Base-by-base conservation (phyloP, 1,284 basidiomycete genomes). In the Pseudozyma hubeiensis region DNA sequence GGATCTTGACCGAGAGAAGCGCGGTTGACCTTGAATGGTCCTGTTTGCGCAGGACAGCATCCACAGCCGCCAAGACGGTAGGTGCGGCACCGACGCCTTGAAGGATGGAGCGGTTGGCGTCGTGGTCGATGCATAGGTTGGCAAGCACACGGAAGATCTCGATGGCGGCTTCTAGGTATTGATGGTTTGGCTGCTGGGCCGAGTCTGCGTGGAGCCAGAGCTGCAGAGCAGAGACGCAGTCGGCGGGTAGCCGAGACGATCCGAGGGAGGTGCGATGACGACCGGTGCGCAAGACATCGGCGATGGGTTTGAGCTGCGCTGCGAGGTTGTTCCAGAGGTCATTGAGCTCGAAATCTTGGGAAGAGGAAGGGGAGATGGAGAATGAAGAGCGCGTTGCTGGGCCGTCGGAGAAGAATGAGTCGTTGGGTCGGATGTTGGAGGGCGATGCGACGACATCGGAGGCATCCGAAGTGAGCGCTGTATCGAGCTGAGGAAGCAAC, bases 41-140 rank as follows among this genome's bases (percentile, higher is more conserved):
- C 67, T 90, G 90, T 14, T 90, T 88, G 79, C 94, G 94, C 49
- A 94, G 84, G 34, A 94, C 86, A 8, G 91, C 90, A 5, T 92
- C 93, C 53, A 93, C 88, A 3, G 91, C 88, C 4, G 91, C 92
- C 78, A 90, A 89, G 50, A 93, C 87, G 58, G 93, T 86, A 78
- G 89, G 90, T 24, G 93, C 87, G 17, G 72, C 68, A 6, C 35
- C 45, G n/a, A 58, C 37, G 7, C 48, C 61, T 31, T 63, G 47
- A 29, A 64, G 61, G 9, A 54, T n/a, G 16, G 51, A 43, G 31
- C 76, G 64, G 8, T 79, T 79, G 30, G 43, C 62, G 24, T 75
- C 75, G 46, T 76, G 64, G 43, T 81, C 80, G 44, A 81, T 80
- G 59, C 79, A 79, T 1, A 81, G 61, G 31, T 81, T 81, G 34